Conservation (phyloP, 108 stramenopile genomes). For the Schizochytrium sp. region DNA sequence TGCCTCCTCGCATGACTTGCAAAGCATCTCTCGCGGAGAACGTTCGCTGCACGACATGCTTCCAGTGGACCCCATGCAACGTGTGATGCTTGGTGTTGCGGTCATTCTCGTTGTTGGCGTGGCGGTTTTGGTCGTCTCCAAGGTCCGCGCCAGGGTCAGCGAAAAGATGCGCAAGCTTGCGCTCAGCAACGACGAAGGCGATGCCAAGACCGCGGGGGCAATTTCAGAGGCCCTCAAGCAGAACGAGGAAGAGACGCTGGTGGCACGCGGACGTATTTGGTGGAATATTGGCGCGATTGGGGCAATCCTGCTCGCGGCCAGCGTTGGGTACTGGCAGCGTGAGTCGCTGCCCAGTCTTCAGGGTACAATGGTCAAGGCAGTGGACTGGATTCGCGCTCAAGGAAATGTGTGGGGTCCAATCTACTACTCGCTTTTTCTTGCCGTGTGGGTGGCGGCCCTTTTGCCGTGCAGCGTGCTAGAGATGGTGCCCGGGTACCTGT, state of each 20-base stretch:
- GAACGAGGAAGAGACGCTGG: background rate
- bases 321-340: background rate
- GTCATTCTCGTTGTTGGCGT: background rate
- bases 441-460: background rate
- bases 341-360: background rate
- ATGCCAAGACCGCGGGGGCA: no score
- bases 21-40: background rate
- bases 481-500: constrained; percentile 10
- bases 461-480: background rate
- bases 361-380: background rate
- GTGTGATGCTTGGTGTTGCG: background rate
- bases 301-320: background rate
- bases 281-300: background rate
- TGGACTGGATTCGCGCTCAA: background rate
- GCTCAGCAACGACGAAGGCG: background rate
- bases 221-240: background rate
- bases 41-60: background rate
- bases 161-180: background rate
- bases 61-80: background rate
- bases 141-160: background rate
- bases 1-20: background rate
- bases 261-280: background rate
- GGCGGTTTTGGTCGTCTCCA: background rate
- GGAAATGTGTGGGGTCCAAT: background rate
- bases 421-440: background rate